Evolutionary conservation across 2,329 filamentous ascomycete genomes (phyloP).

Genomic region (Penicillium sp.): DNA sequence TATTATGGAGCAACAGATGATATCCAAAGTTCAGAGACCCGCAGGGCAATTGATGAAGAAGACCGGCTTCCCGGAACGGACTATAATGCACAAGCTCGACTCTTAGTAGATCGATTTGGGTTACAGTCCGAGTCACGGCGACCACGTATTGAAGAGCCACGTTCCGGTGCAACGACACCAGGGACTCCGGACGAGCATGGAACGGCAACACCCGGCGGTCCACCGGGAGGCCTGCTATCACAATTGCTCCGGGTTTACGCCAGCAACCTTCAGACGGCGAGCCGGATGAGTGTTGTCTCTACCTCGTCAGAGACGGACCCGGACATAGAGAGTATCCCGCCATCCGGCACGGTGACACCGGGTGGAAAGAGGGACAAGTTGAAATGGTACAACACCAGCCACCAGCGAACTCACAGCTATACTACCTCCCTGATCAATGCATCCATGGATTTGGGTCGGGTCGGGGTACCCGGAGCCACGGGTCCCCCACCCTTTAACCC

Average conservation of each 20-base stretch:
- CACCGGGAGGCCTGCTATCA: slow-evolving; percentile 59
- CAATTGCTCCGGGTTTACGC: slow-evolving; percentile 68
- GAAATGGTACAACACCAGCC: slow-evolving; percentile 34
- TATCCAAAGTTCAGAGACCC: slow-evolving; percentile 19
- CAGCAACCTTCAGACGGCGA: slow-evolving; percentile 43
- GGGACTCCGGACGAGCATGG: slow-evolving; percentile 17
- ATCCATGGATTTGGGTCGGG: slow-evolving; percentile 27
- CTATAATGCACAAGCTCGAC: slow-evolving; percentile 23
- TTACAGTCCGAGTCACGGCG: slow-evolving; percentile 1
- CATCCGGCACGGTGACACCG: slow-evolving; percentile 13
- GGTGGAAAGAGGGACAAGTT: slow-evolving; percentile 26
- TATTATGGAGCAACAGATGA: slow-evolving; percentile 27
- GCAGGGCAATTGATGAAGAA: slow-evolving; percentile 23
- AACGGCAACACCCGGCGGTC: slow-evolving; percentile 18
- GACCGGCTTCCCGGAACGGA: slow-evolving; percentile 6
- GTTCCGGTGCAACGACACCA: slow-evolving; percentile 19
- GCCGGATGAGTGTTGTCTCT: slow-evolving; percentile 21
- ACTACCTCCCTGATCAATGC: slow-evolving; percentile 30
- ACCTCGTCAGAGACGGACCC: slow-evolving; percentile 17
- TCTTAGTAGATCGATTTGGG: slow-evolving; percentile 22
- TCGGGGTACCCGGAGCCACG: slow-evolving; percentile 25
- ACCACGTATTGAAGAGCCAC: slow-evolving; percentile 8
- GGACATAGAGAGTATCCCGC: slow-evolving; percentile 18
- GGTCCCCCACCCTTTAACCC: slow-evolving; percentile 17
- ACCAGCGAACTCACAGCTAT: slow-evolving; percentile 18